phyloP scores from a whole-genome alignment of 1,284 basidiomycete genomes.

The Inonotus obliquus region DNA sequence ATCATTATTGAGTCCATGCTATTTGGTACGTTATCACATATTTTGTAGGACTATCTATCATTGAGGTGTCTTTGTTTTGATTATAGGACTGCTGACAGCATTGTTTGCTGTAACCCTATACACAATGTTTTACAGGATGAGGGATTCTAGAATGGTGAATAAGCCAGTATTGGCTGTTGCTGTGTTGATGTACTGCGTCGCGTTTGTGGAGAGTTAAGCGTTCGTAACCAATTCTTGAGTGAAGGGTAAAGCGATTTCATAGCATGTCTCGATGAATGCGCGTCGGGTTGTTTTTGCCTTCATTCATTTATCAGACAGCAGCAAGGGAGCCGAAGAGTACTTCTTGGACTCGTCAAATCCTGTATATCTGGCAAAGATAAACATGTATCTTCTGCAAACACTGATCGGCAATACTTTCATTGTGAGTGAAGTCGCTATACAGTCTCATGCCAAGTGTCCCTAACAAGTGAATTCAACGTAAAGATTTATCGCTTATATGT shows the following conservation, averaged over 20 bases:
- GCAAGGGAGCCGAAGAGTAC: slow-evolving; percentile 10
- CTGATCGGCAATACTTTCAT: slow-evolving; percentile 17
- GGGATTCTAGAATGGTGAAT: background rate
- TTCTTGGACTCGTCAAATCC: slow-evolving; percentile 19
- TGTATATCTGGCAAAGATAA: slow-evolving; percentile 17
- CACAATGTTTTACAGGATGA: background rate
- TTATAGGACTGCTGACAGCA: background rate
- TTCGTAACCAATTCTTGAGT: background rate
- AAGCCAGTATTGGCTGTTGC: background rate
- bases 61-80: background rate
- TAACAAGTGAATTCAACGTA: background rate
- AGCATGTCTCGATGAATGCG: slow-evolving; percentile 2
- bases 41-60: background rate
- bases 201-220: background rate
- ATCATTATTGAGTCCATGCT: background rate
- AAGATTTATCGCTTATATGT: slow-evolving; percentile 2
- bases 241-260: background rate
- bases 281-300: slow-evolving; percentile 18
- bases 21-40: background rate
- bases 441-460: background rate
- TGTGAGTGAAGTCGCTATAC: slow-evolving; percentile 3
- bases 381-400: slow-evolving; percentile 20
- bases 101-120: background rate
- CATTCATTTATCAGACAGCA: slow-evolving; percentile 11
- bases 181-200: slow-evolving; percentile 5